Conservation (phyloP, 331 rosid genomes). For the Prunus yedoensis region DNA sequence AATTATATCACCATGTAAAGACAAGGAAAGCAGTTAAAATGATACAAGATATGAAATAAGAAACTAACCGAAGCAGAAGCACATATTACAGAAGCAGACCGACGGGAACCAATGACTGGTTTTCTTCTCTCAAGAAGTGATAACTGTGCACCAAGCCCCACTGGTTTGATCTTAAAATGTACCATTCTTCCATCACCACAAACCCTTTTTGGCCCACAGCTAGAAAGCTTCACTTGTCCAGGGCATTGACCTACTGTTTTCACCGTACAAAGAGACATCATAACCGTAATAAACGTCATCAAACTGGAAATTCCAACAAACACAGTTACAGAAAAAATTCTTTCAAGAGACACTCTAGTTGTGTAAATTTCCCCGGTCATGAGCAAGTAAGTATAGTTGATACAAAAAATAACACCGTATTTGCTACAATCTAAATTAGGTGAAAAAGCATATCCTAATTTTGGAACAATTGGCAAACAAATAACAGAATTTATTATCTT, state of each 20-base stretch:
- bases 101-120: conserved; percentile 26
- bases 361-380: neutral
- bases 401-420: neutral
- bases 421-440: neutral
- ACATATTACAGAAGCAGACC: conserved; percentile 54
- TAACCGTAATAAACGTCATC: neutral
- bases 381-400: neutral
- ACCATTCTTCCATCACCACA: conserved; percentile 26
- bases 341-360: neutral
- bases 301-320: neutral
- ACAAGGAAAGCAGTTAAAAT: conserved; percentile 7
- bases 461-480: neutral
- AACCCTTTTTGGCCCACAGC: conserved; percentile 24
- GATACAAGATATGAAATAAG: conserved; percentile 5
- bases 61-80: conserved; percentile 71
- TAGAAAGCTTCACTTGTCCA: conserved; percentile 24
- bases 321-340: neutral
- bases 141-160: conserved; percentile 22
- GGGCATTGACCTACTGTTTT: conserved; percentile 35
- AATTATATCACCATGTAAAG: neutral
- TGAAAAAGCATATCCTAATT: neutral
- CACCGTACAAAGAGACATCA: conserved; percentile 23
- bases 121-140: conserved; percentile 29
- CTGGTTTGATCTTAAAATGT: conserved; percentile 20
- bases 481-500: neutral